Conservation (phyloP, 176 grass and related monocot genomes). For the Phoenix dactylifera region DNA sequence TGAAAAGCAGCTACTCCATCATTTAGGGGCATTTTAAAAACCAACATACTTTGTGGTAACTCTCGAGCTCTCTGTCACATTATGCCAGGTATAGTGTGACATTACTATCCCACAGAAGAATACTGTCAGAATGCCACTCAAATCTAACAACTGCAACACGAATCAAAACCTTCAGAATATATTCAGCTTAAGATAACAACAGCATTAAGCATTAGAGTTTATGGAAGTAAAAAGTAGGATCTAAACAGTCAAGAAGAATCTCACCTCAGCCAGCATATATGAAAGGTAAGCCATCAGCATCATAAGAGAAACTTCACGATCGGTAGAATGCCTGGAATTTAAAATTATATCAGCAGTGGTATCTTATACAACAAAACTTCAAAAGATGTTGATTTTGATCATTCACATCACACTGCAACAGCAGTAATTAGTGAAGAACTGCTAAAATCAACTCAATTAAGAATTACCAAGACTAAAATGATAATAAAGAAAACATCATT, state of each 20-base stretch:
- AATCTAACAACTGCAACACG: slow-evolving; percentile 57
- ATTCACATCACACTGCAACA: neutral
- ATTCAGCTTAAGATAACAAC: neutral
- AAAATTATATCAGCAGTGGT: neutral
- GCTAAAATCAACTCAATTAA: neutral
- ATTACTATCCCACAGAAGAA: slow-evolving; percentile 99
- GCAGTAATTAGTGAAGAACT: neutral
- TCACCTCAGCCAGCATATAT: slow-evolving; percentile 94
- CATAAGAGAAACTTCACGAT: slow-evolving; percentile 94
- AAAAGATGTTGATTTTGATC: neutral
- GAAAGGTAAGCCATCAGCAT: slow-evolving; percentile 99
- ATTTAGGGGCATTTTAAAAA: neutral
- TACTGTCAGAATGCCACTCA: slow-evolving; percentile 96
- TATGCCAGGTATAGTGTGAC: slow-evolving; percentile 99
- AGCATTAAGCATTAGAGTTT: too few relatives aligned
- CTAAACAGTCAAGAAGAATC: slow-evolving; percentile 2
- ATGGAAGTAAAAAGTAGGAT: too few relatives aligned
- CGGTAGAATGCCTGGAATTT: slow-evolving; percentile 84
- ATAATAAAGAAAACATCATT: neutral
- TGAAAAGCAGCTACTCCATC: neutral
- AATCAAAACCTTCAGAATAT: slow-evolving; percentile 7
- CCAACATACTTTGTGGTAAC: slow-evolving; percentile 85
- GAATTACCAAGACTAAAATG: neutral
- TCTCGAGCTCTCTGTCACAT: slow-evolving; percentile 98
- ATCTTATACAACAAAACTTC: too few relatives aligned